A percentile compares a stretch with the other conserved stretches of the same genome.
phyloP scores from a whole-genome alignment of 78 protist genomes.

The Protostelium mycophagum region DNA sequence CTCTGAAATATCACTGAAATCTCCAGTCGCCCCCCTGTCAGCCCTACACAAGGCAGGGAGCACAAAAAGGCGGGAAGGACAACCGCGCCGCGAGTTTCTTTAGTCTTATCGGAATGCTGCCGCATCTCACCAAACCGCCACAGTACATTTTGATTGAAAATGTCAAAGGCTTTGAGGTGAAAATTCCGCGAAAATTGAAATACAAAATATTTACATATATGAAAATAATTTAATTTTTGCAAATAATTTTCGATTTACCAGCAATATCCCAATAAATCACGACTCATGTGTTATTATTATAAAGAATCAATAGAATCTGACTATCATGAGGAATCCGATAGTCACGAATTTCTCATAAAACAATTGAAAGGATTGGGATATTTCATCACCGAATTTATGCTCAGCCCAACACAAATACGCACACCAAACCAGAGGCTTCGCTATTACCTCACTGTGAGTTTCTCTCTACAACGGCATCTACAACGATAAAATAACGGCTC shows the following conservation, averaged over 20 bases:
- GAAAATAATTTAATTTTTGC: no score
- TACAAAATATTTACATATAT: no score
- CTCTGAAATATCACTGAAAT: neutral
- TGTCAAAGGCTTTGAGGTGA: neutral
- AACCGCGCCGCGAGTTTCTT: neutral
- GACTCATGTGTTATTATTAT: neutral
- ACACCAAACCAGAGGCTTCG: neutral
- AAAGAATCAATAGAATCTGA: neutral
- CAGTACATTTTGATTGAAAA: neutral
- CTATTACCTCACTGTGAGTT: neutral
- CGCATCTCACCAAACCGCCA: neutral
- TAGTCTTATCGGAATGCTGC: neutral
- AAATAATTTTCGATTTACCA: no score
- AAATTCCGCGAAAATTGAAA: no score
- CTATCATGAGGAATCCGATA: no score
- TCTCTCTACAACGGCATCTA: no score
- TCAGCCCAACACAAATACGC: neutral
- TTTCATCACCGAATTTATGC: no score
- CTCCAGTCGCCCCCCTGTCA: neutral
- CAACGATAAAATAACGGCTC: neutral
- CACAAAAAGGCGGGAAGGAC: neutral
- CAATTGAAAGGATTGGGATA: no score
- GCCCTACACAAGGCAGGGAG: neutral
- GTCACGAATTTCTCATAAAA: neutral
- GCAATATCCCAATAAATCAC: neutral